These are phyloP conservation scores for Yamadazyma paraphyllophila DNA, from an alignment of 805 yeast genomes.

Conservation along the genomic window DNA sequence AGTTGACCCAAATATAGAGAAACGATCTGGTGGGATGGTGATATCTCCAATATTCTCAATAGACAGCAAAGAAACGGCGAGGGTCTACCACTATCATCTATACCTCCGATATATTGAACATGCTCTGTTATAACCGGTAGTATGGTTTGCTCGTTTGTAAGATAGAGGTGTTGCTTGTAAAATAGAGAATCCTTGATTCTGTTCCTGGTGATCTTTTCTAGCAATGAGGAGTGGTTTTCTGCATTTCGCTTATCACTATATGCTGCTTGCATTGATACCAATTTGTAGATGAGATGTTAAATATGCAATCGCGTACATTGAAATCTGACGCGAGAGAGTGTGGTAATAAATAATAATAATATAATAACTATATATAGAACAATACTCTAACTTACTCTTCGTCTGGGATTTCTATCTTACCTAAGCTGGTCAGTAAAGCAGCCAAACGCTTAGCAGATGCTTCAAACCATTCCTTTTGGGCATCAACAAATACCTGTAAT, in stretches of 20 bases:
- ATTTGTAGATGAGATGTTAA: too few relatives aligned
- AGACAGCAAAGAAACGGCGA: conserved; percentile 74
- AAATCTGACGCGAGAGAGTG: background rate
- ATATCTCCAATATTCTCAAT: conserved; percentile 72
- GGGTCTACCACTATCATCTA: conserved; percentile 57
- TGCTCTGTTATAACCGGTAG: conserved; percentile 32
- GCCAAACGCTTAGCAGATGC: conserved; percentile 34
- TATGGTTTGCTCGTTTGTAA: conserved; percentile 41
- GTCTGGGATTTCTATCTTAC: conserved; percentile 34
- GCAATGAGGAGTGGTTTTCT: conserved; percentile 28
- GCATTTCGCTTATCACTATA: conserved; percentile 27
- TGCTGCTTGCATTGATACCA: conserved; percentile 8
- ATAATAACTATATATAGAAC: background rate
- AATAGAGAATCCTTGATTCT: conserved; percentile 43
- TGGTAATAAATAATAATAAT: background rate
- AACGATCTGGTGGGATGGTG: conserved; percentile 61
- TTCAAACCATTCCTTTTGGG: conserved; percentile 59
- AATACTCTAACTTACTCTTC: conserved; percentile 20
- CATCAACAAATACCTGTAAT: conserved; percentile 63
- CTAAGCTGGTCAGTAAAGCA: conserved; percentile 28
- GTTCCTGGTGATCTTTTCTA: conserved; percentile 43
- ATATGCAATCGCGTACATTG: background rate
- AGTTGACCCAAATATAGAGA: conserved; percentile 53
- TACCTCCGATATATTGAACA: conserved; percentile 54
- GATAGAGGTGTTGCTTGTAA: conserved; percentile 39